A percentile compares a stretch with the other conserved stretches of the same genome.
These are phyloP conservation scores for Adansonia rubrostipa DNA, from an alignment of 441 rosid species.

Conservation along the genomic window DNA sequence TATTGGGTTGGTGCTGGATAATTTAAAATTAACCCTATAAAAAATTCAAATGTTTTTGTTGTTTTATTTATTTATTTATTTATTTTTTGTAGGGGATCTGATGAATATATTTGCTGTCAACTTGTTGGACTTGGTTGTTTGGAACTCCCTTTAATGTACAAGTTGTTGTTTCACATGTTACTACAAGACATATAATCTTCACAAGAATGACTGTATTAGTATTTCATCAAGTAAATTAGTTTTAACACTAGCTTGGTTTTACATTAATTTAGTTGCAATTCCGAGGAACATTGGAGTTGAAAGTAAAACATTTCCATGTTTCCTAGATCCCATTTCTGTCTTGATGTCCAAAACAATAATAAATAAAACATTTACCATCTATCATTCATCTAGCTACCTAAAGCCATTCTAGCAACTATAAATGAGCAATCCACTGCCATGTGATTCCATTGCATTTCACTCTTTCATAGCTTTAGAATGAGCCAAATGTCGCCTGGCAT, in stretches of 20 bases:
- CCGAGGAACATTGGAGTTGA: not conserved
- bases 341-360: not conserved
- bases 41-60: no score
- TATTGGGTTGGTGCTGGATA: no score
- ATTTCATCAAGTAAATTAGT: not conserved
- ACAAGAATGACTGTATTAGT: not conserved
- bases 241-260: not conserved
- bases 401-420: conserved; percentile 6
- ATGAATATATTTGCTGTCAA: not conserved
- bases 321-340: not conserved
- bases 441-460: conserved; percentile 16
- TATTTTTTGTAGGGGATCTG: no score
- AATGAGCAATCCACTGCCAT: conserved; percentile 18
- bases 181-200: not conserved
- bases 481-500: not conserved
- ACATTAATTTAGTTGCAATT: not conserved
- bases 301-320: not conserved
- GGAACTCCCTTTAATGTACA: not conserved
- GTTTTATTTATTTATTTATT: no score
- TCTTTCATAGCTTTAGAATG: conserved; percentile 9
- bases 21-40: no score
- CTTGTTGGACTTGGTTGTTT: not conserved
- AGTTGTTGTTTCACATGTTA: not conserved
- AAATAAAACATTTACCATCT: not conserved
- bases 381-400: not conserved